Conservation (phyloP, 2,329 filamentous ascomycete genomes). For the Periconia digitata region DNA sequence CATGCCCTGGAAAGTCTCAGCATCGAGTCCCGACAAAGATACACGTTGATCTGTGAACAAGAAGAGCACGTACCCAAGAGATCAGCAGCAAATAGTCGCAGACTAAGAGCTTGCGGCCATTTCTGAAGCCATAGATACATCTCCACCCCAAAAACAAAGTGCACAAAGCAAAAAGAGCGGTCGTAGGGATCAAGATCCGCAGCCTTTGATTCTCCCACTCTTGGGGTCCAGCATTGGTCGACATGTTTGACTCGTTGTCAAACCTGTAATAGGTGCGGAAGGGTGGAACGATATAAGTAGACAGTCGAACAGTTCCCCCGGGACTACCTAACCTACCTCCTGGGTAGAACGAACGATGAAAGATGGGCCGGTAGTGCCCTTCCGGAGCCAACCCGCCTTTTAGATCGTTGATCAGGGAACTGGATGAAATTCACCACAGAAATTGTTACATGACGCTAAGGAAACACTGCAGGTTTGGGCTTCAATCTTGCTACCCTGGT, state of each 20-base stretch:
- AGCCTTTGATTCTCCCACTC: constrained; percentile 13
- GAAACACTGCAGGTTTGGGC: background rate
- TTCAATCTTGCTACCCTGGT: background rate
- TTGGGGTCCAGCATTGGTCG: background rate
- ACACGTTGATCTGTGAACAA: background rate
- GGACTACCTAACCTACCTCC: too few relatives aligned
- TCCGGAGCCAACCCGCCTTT: background rate
- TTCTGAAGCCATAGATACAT: constrained; percentile 18
- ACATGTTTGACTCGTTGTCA: background rate
- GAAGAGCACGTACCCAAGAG: constrained; percentile 16
- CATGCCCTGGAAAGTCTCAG: constrained; percentile 12
- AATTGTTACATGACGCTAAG: background rate
- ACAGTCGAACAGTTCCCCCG: background rate
- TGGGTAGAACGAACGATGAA: background rate
- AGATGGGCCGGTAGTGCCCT: background rate
- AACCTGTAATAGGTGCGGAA: background rate
- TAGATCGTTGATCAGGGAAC: background rate
- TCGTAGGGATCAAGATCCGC: constrained; percentile 18
- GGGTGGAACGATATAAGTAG: background rate
- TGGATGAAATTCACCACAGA: background rate
- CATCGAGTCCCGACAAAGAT: background rate
- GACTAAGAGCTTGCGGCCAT: constrained; percentile 22
- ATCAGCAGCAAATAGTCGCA: constrained; percentile 26
- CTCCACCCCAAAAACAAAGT: constrained; percentile 22
- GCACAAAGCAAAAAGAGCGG: constrained; percentile 17